Percentiles rank a stretch among this genome's conserved stretches.
These are phyloP conservation scores for Batkoa obscura DNA, from an alignment of 371 early-diverging fungal species.

Conservation along the genomic window DNA sequence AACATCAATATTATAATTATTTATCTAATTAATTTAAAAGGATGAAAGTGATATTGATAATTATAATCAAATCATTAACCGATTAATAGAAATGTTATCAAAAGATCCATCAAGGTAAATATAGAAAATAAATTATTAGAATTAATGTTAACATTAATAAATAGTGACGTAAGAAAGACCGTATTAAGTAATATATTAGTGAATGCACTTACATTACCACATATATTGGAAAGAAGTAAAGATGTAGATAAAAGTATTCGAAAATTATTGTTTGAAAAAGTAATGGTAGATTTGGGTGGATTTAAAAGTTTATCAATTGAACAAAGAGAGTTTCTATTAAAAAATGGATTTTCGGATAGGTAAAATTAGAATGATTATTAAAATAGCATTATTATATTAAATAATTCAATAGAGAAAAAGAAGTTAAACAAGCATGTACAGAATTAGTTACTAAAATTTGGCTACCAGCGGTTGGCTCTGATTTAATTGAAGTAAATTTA, in stretches of 20 bases:
- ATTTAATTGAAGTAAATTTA: slow-evolving; percentile 35
- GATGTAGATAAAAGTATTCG: slow-evolving; percentile 53
- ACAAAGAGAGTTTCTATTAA: slow-evolving; percentile 44
- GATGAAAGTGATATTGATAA: slow-evolving; percentile 28
- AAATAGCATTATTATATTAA: neutral
- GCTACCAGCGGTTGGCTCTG: slow-evolving; percentile 51
- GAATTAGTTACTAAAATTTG: slow-evolving; percentile 53
- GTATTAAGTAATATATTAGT: slow-evolving; percentile 56
- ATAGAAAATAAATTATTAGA: neutral
- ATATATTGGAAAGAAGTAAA: slow-evolving; percentile 48
- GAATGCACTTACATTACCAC: slow-evolving; percentile 35
- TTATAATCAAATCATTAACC: slow-evolving; percentile 14
- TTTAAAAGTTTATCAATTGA: slow-evolving; percentile 43
- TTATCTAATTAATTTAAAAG: neutral
- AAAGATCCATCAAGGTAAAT: slow-evolving; percentile 59
- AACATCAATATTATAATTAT: neutral
- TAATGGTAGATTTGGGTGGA: slow-evolving; percentile 41
- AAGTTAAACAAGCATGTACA: slow-evolving; percentile 49
- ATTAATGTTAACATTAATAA: neutral
- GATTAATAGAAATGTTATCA: slow-evolving; percentile 23
- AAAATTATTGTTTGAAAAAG: slow-evolving; percentile 38
- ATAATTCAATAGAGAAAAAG: slow-evolving; percentile 27
- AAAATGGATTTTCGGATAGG: slow-evolving; percentile 56
- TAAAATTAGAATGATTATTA: slow-evolving; percentile 6
- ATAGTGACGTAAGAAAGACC: slow-evolving; percentile 64